A percentile compares a stretch with the other conserved stretches of the same genome.
Evolutionary conservation across 2,329 filamentous ascomycete genomes (phyloP).

Genomic region (Alternaria arborescens): DNA sequence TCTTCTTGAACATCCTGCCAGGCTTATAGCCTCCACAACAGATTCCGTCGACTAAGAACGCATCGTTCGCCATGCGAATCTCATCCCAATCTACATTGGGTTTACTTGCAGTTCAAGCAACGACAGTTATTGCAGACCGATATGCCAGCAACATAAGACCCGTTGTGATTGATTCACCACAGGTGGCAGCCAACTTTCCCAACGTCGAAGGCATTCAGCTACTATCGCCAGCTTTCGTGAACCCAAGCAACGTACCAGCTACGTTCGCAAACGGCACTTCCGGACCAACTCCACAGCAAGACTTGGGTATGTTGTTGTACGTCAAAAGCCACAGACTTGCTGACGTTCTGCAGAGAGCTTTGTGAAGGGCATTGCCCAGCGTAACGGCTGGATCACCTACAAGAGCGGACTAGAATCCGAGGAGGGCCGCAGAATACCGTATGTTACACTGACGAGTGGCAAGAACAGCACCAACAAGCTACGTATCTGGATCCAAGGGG

Average conservation of each 20-base stretch:
- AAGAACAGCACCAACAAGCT: conserved; percentile 24
- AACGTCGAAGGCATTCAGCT: background rate
- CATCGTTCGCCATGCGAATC: background rate
- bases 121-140: background rate
- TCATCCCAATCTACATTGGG: background rate
- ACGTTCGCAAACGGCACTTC: background rate
- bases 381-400: background rate
- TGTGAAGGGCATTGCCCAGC: background rate
- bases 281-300: background rate
- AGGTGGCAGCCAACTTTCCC: background rate
- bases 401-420: background rate
- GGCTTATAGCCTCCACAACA: background rate
- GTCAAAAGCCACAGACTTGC: background rate
- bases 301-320: background rate
- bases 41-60: background rate
- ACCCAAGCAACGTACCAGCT: background rate
- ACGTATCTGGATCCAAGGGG: conserved; percentile 41
- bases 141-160: background rate
- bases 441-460: background rate
- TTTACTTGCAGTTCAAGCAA: background rate
- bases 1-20: background rate
- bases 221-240: background rate
- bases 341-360: background rate
- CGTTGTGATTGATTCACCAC: background rate
- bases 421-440: background rate